Evolutionary conservation across 179 eudicot species (phyloP).

Genomic region (Silene vulgaris): DNA sequence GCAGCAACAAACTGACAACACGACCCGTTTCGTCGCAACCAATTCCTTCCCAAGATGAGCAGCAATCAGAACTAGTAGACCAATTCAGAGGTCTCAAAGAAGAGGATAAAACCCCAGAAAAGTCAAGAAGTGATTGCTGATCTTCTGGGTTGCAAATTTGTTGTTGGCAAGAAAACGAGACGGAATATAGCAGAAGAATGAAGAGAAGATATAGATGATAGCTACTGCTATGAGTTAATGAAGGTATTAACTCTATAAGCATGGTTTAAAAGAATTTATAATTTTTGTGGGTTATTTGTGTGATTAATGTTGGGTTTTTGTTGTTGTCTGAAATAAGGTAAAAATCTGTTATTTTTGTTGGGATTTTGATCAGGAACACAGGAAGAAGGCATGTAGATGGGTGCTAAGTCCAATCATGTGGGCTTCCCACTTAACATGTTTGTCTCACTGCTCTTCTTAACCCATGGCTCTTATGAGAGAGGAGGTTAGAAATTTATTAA

Average conservation of each 20-base stretch:
- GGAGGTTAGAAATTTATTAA: background rate
- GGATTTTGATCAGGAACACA: slow-evolving; percentile 28
- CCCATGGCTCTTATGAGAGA: background rate
- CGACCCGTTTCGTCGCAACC: slow-evolving; percentile 44
- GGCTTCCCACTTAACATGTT: slow-evolving; percentile 40
- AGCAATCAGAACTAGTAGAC: slow-evolving; percentile 54
- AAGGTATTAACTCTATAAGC: slow-evolving; percentile 35
- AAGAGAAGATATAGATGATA: slow-evolving; percentile 36
- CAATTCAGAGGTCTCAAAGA: slow-evolving; percentile 44
- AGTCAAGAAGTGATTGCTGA: slow-evolving; percentile 40
- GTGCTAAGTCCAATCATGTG: slow-evolving; percentile 41
- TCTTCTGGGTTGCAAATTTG: slow-evolving; percentile 44
- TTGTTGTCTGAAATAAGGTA: slow-evolving; percentile 20
- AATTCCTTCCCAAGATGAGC: slow-evolving; percentile 70
- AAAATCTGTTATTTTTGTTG: slow-evolving; percentile 19
- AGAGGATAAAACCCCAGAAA: slow-evolving; percentile 34
- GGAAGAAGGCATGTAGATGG: slow-evolving; percentile 34
- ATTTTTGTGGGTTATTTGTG: slow-evolving; percentile 18
- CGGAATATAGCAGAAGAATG: slow-evolving; percentile 34
- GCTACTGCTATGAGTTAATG: slow-evolving; percentile 22
- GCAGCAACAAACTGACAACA: slow-evolving; percentile 48
- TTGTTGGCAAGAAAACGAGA: slow-evolving; percentile 26
- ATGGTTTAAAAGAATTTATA: slow-evolving; percentile 27
- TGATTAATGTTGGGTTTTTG: slow-evolving; percentile 24
- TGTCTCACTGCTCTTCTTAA: slow-evolving; percentile 20